phyloP scores from a whole-genome alignment of 345 rosid genomes.

The Syzygium jambos region DNA sequence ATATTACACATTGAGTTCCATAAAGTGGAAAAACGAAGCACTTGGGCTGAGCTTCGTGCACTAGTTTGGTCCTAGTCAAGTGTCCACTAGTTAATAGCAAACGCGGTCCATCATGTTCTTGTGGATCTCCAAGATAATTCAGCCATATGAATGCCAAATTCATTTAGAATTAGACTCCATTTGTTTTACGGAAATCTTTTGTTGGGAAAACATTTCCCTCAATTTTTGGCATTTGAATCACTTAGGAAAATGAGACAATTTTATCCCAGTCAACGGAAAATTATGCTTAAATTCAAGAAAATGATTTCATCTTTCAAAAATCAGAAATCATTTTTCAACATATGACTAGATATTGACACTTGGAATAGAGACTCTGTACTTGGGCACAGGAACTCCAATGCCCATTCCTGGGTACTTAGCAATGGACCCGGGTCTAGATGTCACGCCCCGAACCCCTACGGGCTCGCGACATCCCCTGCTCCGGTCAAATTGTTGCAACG shows the following conservation, averaged over 20 bases:
- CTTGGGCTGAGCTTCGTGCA: neutral
- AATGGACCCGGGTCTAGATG: no score
- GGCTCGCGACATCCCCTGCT: no score
- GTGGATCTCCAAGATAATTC: neutral
- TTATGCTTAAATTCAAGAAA: neutral
- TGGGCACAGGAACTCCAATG: no score
- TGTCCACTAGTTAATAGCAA: neutral
- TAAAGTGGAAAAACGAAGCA: neutral
- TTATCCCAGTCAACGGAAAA: fast-evolving
- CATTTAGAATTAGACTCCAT: neutral
- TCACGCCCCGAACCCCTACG: no score
- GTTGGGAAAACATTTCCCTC: neutral
- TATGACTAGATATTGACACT: neutral
- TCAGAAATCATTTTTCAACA: neutral
- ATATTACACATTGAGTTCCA: neutral
- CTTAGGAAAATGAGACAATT: neutral
- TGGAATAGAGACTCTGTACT: no score
- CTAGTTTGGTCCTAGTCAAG: neutral
- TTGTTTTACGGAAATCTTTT: neutral
- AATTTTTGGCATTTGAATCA: neutral
- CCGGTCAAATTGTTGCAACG: no score
- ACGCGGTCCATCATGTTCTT: neutral
- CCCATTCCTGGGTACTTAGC: no score
- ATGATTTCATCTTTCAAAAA: neutral
- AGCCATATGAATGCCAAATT: neutral